Base-by-base conservation (phyloP, 2,329 filamentous ascomycete species). In the Teratosphaeria viscida region DNA sequence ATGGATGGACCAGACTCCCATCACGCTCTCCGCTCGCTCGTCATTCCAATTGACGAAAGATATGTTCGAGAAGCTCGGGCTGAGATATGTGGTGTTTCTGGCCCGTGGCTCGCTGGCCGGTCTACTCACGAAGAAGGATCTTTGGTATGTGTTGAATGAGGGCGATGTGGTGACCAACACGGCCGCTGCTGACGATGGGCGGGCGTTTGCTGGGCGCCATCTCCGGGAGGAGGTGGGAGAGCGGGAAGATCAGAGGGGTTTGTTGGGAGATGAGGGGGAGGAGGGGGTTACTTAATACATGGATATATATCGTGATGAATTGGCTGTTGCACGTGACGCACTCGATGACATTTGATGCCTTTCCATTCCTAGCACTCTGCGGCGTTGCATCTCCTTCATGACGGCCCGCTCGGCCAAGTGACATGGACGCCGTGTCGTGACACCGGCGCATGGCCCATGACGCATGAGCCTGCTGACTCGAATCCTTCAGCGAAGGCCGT, bases 1-100 rank as follows among this genome's bases (percentile, higher is more conserved):
- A 2, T 99, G 94, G 94, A 96, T 99, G 91, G 94, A 99, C 73
- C 92, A 96, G 74, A 99, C 94, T 0, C 94, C 94, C 0, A 88
- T 99, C 54, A 97, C 94, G 0, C 80, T 97, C 19, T 89, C 90
- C 52, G 85, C 85, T 26, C 83, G 85, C 63, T 85, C 86, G 16
- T 87, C 81, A 61, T 84, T 99, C 61, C 86, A 92, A 71, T 82
- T 97, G n/a, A 90, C 89, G 3, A 86, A 95, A 27, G 86, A 83
- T 60, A 95, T 99, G 81, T 97, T 99, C 75, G 91, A 96, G 77
- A 92, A 92, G 71, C 83, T 99, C 8, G 94, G 94, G 23, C 76
- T 99, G 62, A 83, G 92, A 56, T 96, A 97, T 75, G 84, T 99
- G 5, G 77, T 97, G 2, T 95, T 97, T 72, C 85, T 84, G 47